Evolutionary conservation across 2,329 filamentous ascomycete species (phyloP).

Genomic region (Colletotrichum destructivum): DNA sequence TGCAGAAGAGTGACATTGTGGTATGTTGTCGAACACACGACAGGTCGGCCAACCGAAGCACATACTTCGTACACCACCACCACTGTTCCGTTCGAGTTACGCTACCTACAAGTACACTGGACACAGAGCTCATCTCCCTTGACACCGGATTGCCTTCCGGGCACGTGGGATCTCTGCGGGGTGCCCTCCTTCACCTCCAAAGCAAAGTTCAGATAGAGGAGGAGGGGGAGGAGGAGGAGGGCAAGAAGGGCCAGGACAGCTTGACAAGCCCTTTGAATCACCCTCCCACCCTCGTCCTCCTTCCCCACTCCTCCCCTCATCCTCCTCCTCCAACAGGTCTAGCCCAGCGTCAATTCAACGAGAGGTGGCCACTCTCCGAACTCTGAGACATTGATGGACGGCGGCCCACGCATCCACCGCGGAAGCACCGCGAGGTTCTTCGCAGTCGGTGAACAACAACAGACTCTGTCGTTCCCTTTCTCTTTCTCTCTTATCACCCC

Average conservation of each 20-base stretch:
- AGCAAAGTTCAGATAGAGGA: conserved; percentile 24
- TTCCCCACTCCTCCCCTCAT: background rate
- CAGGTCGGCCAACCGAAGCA: conserved; percentile 31
- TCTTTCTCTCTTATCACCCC: conserved; percentile 10
- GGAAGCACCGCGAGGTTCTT: conserved; percentile 13
- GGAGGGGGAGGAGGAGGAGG: too few species aligned
- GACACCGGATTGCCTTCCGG: conserved; percentile 32
- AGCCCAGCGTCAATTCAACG: conserved; percentile 24
- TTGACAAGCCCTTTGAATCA: background rate
- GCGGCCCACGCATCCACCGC: conserved; percentile 23
- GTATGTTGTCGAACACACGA: conserved; percentile 13
- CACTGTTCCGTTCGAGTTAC: background rate
- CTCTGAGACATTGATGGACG: conserved; percentile 33
- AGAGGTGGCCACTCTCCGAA: conserved; percentile 12
- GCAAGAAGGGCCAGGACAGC: background rate
- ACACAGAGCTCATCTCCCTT: conserved; percentile 9
- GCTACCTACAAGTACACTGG: background rate
- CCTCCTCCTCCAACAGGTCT: conserved; percentile 10
- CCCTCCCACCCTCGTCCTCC: conserved; percentile 13
- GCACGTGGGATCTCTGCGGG: conserved; percentile 38
- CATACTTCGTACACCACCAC: conserved; percentile 9
- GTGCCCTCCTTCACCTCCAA: conserved; percentile 29
- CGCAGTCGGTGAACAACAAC: conserved; percentile 18
- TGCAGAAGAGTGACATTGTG: conserved; percentile 13
- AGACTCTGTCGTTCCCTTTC: too few species aligned